Base-by-base conservation (phyloP, 192 early-diverging fungal genomes). In the Coemansia biformis region DNA sequence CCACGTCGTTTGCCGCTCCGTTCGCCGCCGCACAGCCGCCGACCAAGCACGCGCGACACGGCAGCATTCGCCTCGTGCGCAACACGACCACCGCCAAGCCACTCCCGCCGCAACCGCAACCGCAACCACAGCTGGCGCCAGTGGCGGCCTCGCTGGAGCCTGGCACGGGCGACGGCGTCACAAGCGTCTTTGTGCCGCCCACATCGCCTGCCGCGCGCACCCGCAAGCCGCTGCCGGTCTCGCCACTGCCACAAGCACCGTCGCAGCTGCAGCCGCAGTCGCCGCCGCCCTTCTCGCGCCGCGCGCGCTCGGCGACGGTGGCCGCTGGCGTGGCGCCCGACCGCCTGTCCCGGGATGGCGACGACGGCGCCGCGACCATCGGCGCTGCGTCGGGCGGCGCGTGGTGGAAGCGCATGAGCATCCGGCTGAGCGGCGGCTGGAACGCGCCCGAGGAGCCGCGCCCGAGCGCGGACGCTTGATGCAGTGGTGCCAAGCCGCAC, bases 351-450 rank as follows among this genome's bases (percentile, higher is more conserved):
- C 36, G 24, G 2, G 21, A 38, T n/a, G 17, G 16, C 12, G 28
- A 46, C 7, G 42, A 48, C 4, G 57, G 52, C 9, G 11, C 67
- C 3, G 41, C 60, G 11, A 54, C 68, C 3, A 58, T 53, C 16
- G 51, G 55, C 21, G 36, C 49, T 10, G 45, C 13, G 1, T 28
- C 43, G 13, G 34, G 47, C 10, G 56, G 63, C 17, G 43, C 64
- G 12, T 72, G 68, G 68, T 72, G 68, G 68, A 72, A 62, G 48
- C 68, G 68, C 40, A 64, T 72, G 61, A 72, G 68, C 44, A 57
- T 63, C 3, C 56, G 55, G 5, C 47, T 57, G 2, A 18, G 48
- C 6, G 43, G 51, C 28, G 51, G 43, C 26, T 66, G 63, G 63
- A 35, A 42, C 38, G 36, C 54, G 11, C 43, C 26, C 15, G 67